These are phyloP conservation scores for Exophiala oligosperma DNA, from an alignment of 2,329 filamentous ascomycete species.

Conservation along the genomic window DNA sequence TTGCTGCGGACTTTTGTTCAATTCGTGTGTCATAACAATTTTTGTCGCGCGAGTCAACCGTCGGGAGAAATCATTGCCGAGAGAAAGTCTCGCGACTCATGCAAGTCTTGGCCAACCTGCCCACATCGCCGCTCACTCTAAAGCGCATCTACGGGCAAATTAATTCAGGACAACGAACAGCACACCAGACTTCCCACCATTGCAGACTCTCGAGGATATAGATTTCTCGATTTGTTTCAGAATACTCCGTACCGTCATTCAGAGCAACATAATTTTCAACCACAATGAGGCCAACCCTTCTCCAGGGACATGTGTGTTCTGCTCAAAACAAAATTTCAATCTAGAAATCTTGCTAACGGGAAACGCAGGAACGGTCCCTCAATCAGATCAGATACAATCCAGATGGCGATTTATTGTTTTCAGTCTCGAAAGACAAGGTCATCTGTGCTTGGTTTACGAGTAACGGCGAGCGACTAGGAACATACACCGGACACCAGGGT, in stretches of 20 bases:
- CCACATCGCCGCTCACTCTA: conserved; percentile 7
- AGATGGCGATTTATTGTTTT: conserved; percentile 97
- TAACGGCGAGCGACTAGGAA: conserved; percentile 96
- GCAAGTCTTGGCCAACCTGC: conserved; percentile 10
- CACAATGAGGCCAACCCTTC: conserved; percentile 93
- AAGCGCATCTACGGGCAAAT: not conserved
- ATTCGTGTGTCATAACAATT: conserved; percentile 2
- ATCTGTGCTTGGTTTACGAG: conserved; percentile 96
- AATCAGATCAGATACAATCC: conserved; percentile 94
- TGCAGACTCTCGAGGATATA: not conserved
- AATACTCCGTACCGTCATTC: not conserved
- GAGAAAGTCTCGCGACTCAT: conserved; percentile 14
- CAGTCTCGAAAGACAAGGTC: conserved; percentile 91
- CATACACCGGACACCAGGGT: conserved; percentile 95
- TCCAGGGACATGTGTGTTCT: conserved; percentile 75
- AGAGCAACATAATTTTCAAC: conserved; percentile 15
- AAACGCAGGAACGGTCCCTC: conserved; percentile 75
- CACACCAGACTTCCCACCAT: not conserved
- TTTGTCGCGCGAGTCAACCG: conserved; percentile 5
- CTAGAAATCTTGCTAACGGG: conserved; percentile 25
- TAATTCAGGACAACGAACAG: not conserved
- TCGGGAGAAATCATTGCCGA: not conserved
- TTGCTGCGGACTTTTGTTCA: conserved; percentile 10
- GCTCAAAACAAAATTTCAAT: conserved; percentile 14
- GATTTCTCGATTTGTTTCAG: not conserved